A percentile compares a stretch with the other conserved stretches of the same genome.
phyloP scores from a whole-genome alignment of 2,329 filamentous ascomycete species.

The Coniochaeta sp. region DNA sequence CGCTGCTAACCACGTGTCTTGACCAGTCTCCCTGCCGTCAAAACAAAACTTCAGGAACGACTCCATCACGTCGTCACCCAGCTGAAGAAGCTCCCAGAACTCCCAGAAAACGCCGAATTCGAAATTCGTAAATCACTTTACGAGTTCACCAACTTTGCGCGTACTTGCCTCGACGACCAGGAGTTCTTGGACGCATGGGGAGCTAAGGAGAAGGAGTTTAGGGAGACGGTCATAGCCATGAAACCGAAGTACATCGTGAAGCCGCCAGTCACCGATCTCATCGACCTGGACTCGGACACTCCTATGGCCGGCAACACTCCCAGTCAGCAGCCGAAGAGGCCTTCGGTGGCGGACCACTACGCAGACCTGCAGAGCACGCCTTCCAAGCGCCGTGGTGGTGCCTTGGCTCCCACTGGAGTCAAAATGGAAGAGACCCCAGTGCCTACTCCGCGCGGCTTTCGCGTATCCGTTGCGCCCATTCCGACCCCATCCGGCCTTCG shows the following conservation, averaged over 20 bases:
- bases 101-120: constrained; percentile 60
- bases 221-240: constrained; percentile 33
- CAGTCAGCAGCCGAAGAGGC: constrained; percentile 10
- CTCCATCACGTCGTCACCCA: constrained; percentile 45
- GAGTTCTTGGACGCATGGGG: constrained; percentile 35
- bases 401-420: not conserved
- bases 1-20: not conserved
- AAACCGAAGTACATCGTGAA: constrained; percentile 40
- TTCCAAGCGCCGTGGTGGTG: constrained; percentile 6
- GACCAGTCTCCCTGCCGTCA: constrained; percentile 27
- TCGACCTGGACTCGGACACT: constrained; percentile 24
- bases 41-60: constrained; percentile 41
- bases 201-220: constrained; percentile 43
- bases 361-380: constrained; percentile 3
- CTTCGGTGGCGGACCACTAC: not conserved
- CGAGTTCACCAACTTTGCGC: constrained; percentile 47
- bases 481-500: constrained; percentile 3
- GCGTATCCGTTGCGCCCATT: constrained; percentile 3
- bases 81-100: constrained; percentile 55
- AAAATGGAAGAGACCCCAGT: not conserved
- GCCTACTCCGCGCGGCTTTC: constrained; percentile 3
- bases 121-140: constrained; percentile 55
- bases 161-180: constrained; percentile 43
- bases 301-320: not conserved
- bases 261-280: constrained; percentile 21